phyloP scores from a whole-genome alignment of 169 alveolate genomes.

The Plasmodium vivax region DNA sequence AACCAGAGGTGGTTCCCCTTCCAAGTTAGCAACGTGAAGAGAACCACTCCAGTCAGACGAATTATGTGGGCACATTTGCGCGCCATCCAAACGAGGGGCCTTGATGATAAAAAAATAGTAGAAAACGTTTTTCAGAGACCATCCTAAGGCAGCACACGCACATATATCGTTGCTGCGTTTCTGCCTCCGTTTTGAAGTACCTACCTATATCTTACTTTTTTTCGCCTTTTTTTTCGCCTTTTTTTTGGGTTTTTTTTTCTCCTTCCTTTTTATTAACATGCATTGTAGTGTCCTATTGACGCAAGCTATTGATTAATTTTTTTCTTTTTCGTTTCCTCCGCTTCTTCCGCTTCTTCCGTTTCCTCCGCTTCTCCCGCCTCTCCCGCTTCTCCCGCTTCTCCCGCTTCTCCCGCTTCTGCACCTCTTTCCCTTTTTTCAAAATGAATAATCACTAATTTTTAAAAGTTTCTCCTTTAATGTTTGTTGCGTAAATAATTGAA shows the following conservation, averaged over 20 bases:
- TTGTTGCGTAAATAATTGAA: constrained; percentile 6
- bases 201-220: not conserved
- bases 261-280: not conserved
- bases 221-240: not conserved
- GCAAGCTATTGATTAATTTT: not conserved
- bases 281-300: not conserved
- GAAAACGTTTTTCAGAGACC: not conserved
- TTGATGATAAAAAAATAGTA: not conserved
- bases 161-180: not conserved
- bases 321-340: too few species aligned
- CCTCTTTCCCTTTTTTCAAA: not conserved
- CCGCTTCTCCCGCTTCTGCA: not conserved
- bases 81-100: not conserved
- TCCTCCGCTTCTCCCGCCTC: not conserved
- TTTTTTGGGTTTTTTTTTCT: not conserved
- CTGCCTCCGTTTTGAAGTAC: not conserved
- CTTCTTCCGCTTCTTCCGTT: not conserved
- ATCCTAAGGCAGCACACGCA: not conserved
- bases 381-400: not conserved
- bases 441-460: not conserved
- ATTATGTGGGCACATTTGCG: not conserved
- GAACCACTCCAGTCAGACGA: not conserved
- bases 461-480: not conserved
- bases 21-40: not conserved
- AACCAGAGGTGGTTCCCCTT: not conserved